Base-by-base conservation (phyloP, 257 asterid genomes). In the Salvia hispanica region DNA sequence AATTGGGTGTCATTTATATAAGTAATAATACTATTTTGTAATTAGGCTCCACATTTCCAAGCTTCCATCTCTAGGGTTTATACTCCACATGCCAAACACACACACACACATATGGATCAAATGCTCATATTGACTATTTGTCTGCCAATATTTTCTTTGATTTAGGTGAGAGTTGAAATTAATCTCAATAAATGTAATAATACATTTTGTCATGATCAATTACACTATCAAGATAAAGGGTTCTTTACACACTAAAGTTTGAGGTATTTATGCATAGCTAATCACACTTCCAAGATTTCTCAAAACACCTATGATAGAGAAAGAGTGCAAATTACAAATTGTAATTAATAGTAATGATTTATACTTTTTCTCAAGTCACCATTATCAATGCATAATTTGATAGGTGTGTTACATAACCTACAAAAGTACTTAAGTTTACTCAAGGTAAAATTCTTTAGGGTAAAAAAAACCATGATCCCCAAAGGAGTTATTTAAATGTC, bases 21-120 rank as follows among this genome's bases (percentile, higher is more conserved):
- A n/a, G n/a, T n/a, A n/a, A n/a, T n/a, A n/a, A n/a, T n/a, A 18
- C 21, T 18, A 48, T 14, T 14, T 5, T 15, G 10, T 44, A 46
- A 37, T 18, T 51, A 70, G 70, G 70, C 58, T 51, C 47, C 64
- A 53, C 16, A 9, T 71, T 43, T 62, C 73, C 62, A 66, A 73
- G 57, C 58, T 48, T 66, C 66, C 37, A 66, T 66, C 67, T 25
- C 68, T 73, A 58, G 72, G 61, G 72, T 64, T 65, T 44, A 33
- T 42, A 45, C 8, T 40, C 40, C 12, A 25, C 31, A 25, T 1
- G 31, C 3, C 31, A 1, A 25, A 25, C 31, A 25, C 31, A 25
- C 31, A 25, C 31, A 25, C 31, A 25, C 31, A 25, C 9, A 14
- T 9, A 21, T 46, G 34, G 31, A 47, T 43, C 18, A 56, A 25